Percentiles rank a stretch among this genome's conserved stretches.
Evolutionary conservation across 495 filamentous ascomycete species (phyloP).

Genomic region (Xylaria bambusicola): DNA sequence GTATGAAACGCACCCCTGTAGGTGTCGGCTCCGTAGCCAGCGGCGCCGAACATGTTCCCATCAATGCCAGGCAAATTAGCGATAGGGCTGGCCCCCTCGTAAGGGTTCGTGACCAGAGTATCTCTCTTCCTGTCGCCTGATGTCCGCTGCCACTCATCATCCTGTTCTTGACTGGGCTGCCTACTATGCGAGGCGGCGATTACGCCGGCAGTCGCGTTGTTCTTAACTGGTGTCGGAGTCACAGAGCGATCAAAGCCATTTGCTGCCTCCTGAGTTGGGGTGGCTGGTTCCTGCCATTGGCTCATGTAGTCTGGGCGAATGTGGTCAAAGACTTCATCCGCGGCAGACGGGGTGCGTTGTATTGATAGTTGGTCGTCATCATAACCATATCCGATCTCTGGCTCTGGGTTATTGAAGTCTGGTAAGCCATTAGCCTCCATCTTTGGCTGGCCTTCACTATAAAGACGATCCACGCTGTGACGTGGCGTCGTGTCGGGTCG

Average conservation of each 20-base stretch:
- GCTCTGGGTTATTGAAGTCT: conserved; percentile 61
- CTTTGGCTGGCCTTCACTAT: conserved; percentile 57
- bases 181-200: conserved; percentile 46
- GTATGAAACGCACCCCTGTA: conserved; percentile 47
- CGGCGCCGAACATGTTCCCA: conserved; percentile 45
- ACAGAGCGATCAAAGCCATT: conserved; percentile 42
- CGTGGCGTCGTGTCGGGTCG: conserved; percentile 66
- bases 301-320: conserved; percentile 31
- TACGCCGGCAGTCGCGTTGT: conserved; percentile 36
- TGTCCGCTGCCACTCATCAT: conserved; percentile 58
- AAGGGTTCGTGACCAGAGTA: conserved; percentile 59
- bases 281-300: conserved; percentile 42
- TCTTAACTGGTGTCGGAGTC: conserved; percentile 34
- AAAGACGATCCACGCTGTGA: conserved; percentile 71
- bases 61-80: conserved; percentile 53
- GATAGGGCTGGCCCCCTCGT: conserved; percentile 57
- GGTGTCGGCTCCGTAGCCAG: conserved; percentile 36
- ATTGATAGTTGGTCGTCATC: conserved; percentile 54
- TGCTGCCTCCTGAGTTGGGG: conserved; percentile 39
- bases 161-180: conserved; percentile 51
- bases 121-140: conserved; percentile 58
- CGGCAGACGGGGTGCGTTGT: conserved; percentile 37
- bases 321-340: conserved; percentile 38
- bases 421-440: conserved; percentile 67
- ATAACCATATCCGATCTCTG: conserved; percentile 64